These are phyloP conservation scores for Sporothrix schenckii DNA, from an alignment of 2,329 filamentous ascomycete genomes.

Conservation along the genomic window DNA sequence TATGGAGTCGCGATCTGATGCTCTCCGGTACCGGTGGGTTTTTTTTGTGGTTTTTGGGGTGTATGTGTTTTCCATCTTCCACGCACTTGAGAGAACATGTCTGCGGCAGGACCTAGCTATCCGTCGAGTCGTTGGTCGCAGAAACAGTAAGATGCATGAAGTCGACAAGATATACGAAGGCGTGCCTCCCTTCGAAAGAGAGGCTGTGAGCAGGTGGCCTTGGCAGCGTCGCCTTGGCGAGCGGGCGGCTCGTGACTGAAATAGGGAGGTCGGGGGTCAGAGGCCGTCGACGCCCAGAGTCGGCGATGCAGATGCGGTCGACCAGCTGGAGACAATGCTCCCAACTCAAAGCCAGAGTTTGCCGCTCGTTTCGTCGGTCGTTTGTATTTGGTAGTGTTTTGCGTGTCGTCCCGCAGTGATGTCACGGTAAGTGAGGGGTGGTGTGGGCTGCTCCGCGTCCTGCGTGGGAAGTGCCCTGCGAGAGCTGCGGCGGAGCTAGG, in stretches of 20 bases:
- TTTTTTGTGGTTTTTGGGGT: too few relatives aligned
- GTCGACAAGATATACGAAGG: neutral
- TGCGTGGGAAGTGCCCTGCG: neutral
- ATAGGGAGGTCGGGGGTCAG: neutral
- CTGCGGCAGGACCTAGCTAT: too few relatives aligned
- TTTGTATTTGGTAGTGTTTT: neutral
- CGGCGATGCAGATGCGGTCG: neutral
- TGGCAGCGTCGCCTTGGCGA: constrained; percentile 1
- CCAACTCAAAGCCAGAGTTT: neutral
- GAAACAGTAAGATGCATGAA: neutral
- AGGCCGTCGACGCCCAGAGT: neutral
- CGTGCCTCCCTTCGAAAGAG: neutral
- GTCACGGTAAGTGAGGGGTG: constrained; percentile 16
- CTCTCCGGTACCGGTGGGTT: neutral
- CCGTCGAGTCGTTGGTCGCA: too few relatives aligned
- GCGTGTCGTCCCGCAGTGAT: constrained; percentile 12
- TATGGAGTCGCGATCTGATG: too few relatives aligned
- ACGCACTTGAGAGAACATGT: constrained; percentile 31
- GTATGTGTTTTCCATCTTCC: neutral
- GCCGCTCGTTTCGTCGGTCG: neutral
- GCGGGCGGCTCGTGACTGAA: neutral
- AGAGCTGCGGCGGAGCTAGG: neutral
- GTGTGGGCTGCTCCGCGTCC: neutral
- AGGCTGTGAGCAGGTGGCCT: neutral
- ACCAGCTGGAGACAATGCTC: neutral